Evolutionary conservation across 768 basidiomycete genomes (phyloP).

Genomic region (Russula virescens): DNA sequence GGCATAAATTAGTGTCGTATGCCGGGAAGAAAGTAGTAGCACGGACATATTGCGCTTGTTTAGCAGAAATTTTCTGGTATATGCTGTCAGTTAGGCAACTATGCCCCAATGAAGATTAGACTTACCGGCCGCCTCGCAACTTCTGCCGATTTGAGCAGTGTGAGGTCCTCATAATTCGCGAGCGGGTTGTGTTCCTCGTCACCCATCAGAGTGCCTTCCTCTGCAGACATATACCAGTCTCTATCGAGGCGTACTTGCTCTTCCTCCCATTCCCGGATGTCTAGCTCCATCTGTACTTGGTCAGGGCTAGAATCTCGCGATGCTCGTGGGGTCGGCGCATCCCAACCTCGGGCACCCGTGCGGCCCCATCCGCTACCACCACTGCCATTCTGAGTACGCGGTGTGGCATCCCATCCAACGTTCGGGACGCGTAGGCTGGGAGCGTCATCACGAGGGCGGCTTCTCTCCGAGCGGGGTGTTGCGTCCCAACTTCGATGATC

Average conservation of each 20-base stretch:
- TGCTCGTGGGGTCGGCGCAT: conserved; percentile 75
- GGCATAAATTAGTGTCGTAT: conserved; percentile 11
- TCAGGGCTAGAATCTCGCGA: conserved; percentile 65
- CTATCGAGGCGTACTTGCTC: conserved; percentile 88
- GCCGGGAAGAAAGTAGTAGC: neutral
- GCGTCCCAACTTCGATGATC: conserved; percentile 45
- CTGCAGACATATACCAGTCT: conserved; percentile 94
- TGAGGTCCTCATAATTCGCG: conserved; percentile 87
- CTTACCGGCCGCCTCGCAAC: conserved; percentile 69
- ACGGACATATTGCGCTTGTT: conserved; percentile 93
- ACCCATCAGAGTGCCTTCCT: conserved; percentile 78
- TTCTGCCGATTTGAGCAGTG: conserved; percentile 60
- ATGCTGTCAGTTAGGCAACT: conserved; percentile 23
- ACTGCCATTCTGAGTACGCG: conserved; percentile 49
- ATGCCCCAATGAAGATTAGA: conserved; percentile 13
- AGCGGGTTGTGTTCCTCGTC: conserved; percentile 93
- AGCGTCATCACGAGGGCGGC: conserved; percentile 46
- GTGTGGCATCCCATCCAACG: conserved; percentile 92
- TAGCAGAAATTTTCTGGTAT: conserved; percentile 78
- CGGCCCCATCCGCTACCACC: conserved; percentile 61
- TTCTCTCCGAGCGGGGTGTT: conserved; percentile 56
- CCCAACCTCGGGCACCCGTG: conserved; percentile 56
- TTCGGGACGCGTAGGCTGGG: conserved; percentile 89
- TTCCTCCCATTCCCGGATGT: conserved; percentile 93
- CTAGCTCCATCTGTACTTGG: conserved; percentile 56